These are phyloP conservation scores for Micractinium conductrix DNA, from an alignment of 139 green algal genomes.

Conservation along the genomic window DNA sequence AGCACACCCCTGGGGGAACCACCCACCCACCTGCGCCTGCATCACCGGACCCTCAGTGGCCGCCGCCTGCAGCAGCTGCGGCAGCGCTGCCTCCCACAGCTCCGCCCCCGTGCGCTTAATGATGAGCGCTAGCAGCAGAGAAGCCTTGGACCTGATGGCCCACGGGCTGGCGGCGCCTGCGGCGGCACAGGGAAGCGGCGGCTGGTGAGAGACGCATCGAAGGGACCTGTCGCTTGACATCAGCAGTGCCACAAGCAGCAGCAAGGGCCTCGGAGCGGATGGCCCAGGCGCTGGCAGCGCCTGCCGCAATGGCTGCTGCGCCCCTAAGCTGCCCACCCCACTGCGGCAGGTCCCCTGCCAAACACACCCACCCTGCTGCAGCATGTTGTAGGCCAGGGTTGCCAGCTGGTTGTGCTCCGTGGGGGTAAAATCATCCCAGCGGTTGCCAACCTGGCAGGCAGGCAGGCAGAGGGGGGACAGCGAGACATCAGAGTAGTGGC, in stretches of 20 bases:
- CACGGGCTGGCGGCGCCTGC: conserved; percentile 46
- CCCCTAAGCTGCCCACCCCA: not conserved
- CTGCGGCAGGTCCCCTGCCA: not conserved
- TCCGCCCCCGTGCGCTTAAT: conserved; percentile 70
- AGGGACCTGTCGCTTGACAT: too few species aligned
- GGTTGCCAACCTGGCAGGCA: conserved; percentile 42
- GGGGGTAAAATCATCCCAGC: conserved; percentile 56
- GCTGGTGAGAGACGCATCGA: not conserved
- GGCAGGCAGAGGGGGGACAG: too few species aligned
- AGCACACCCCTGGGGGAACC: too few species aligned
- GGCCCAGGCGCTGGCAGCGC: too few species aligned
- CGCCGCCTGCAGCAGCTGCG: conserved; percentile 68
- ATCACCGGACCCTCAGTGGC: conserved; percentile 41
- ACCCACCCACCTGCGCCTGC: conserved; percentile 50
- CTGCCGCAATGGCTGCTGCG: too few species aligned
- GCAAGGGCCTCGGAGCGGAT: too few species aligned
- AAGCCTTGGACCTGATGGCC: conserved; percentile 73
- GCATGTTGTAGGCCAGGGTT: conserved; percentile 44
- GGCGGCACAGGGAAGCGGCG: not conserved
- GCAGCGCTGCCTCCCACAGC: conserved; percentile 64
- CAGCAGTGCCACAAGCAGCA: too few species aligned
- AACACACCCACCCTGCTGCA: conserved; percentile 40
- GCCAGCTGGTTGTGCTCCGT: conserved; percentile 53
- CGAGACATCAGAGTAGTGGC: too few species aligned
- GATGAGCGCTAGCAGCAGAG: conserved; percentile 74